Percentiles rank a stretch among this genome's conserved stretches.
These are phyloP conservation scores for Mycena latifolia DNA, from an alignment of 768 basidiomycete species.

Conservation along the genomic window DNA sequence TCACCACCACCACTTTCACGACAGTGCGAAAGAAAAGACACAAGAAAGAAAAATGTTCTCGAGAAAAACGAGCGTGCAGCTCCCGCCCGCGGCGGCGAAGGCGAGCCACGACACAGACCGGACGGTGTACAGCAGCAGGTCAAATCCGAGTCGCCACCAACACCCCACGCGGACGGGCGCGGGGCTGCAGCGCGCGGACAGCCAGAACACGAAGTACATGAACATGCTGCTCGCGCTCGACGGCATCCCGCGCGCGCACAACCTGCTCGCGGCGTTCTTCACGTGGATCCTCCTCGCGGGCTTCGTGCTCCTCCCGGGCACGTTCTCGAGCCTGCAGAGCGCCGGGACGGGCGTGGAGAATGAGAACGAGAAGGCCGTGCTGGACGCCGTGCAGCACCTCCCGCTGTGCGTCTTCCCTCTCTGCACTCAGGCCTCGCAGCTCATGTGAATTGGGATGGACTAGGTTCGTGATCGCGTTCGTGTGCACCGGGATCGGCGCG, in stretches of 20 bases:
- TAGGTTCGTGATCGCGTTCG: conserved; percentile 67
- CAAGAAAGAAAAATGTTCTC: conserved; percentile 18
- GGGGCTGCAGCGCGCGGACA: conserved; percentile 32
- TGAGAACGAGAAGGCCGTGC: conserved; percentile 46
- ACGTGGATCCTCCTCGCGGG: conserved; percentile 75
- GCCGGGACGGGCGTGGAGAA: conserved; percentile 37
- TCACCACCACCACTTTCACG: conserved; percentile 6
- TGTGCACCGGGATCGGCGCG: conserved; percentile 67
- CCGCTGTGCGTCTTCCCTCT: conserved; percentile 55
- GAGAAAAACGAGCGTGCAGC: conserved; percentile 11
- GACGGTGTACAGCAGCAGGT: conserved; percentile 8
- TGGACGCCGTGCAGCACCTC: conserved; percentile 54
- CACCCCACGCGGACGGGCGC: too few species aligned
- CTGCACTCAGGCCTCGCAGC: neutral
- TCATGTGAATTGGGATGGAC: too few species aligned
- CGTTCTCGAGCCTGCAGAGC: conserved; percentile 63
- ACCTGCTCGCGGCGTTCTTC: conserved; percentile 66
- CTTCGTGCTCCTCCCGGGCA: conserved; percentile 74
- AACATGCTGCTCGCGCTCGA: conserved; percentile 74
- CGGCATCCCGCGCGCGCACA: conserved; percentile 62
- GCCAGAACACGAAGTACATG: conserved; percentile 65
- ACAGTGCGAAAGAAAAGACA: neutral
- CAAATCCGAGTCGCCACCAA: neutral
- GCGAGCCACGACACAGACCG: conserved; percentile 25
- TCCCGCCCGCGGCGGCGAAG: conserved; percentile 7